phyloP scores from a whole-genome alignment of 2,329 filamentous ascomycete genomes.

The Sporothrix brasiliensis region DNA sequence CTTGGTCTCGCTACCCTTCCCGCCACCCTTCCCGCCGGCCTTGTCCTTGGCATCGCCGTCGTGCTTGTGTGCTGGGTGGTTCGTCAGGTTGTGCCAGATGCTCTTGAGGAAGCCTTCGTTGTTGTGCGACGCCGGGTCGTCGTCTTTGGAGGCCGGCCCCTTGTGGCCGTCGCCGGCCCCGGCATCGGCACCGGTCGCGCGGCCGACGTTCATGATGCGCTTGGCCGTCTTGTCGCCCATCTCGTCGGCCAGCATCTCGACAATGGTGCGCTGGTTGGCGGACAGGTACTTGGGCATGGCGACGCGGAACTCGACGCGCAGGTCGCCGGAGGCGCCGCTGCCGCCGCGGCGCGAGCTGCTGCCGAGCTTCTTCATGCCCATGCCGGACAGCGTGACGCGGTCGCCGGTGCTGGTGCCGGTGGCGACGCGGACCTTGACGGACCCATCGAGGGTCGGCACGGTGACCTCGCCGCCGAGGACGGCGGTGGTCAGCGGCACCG shows the following conservation, averaged over 20 bases:
- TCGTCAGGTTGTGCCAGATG: constrained; percentile 90
- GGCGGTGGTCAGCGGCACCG: constrained; percentile 89
- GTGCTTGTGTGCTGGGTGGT: constrained; percentile 62
- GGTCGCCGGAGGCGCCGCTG: constrained; percentile 70
- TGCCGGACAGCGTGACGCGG: constrained; percentile 81
- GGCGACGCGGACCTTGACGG: constrained; percentile 86
- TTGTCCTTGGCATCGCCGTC: constrained; percentile 30
- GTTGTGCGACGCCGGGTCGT: constrained; percentile 59
- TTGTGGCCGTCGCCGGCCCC: neutral
- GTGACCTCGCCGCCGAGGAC: constrained; percentile 86
- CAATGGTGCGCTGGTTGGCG: constrained; percentile 85
- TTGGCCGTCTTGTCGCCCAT: constrained; percentile 91
- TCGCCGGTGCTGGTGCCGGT: constrained; percentile 94
- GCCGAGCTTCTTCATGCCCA: constrained; percentile 86
- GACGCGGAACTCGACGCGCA: constrained; percentile 93
- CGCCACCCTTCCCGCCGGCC: constrained; percentile 7
- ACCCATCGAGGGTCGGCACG: constrained; percentile 86
- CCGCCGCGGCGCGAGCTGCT: constrained; percentile 64
- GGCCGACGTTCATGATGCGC: constrained; percentile 80
- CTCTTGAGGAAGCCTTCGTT: constrained; percentile 90
- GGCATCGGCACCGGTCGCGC: constrained; percentile 42
- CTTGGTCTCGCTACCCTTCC: constrained; percentile 31
- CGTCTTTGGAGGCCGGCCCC: constrained; percentile 1
- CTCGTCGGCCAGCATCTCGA: constrained; percentile 96
- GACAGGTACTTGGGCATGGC: constrained; percentile 92